A percentile compares a stretch with the other conserved stretches of the same genome.
These are phyloP conservation scores for Rhizodiscina lignyota DNA, from an alignment of 495 filamentous ascomycete species.

Conservation along the genomic window DNA sequence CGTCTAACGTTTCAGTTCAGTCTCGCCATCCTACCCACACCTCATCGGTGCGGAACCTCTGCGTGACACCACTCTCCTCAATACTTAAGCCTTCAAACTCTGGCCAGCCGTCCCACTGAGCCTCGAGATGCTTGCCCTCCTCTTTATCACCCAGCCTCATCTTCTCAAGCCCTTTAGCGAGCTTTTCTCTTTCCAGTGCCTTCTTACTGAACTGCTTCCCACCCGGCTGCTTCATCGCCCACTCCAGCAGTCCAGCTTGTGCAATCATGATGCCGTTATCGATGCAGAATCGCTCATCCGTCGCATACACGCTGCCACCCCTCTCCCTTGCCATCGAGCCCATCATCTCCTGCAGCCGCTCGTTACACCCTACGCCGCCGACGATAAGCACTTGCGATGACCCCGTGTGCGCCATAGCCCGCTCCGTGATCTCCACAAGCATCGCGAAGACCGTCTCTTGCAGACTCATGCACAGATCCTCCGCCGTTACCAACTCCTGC, in stretches of 20 bases:
- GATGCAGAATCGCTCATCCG: conserved; percentile 94
- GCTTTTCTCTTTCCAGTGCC: neutral
- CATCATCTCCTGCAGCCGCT: conserved; percentile 97
- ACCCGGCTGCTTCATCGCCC: neutral
- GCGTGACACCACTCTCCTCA: conserved; percentile 77
- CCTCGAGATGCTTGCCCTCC: no score
- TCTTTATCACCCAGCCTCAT: conserved; percentile 60
- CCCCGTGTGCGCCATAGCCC: conserved; percentile 95
- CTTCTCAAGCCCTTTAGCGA: no score
- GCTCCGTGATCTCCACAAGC: conserved; percentile 96
- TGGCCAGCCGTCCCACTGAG: no score
- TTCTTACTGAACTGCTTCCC: neutral
- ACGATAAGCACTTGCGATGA: conserved; percentile 84
- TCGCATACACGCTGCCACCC: conserved; percentile 81
- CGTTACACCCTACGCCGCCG: conserved; percentile 96
- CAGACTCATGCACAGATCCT: conserved; percentile 81
- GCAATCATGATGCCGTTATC: conserved; percentile 99
- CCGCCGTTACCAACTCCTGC: conserved; percentile 56
- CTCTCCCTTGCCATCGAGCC: conserved; percentile 82
- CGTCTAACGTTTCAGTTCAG: no score
- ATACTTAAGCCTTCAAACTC: no score
- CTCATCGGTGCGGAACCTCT: conserved; percentile 89
- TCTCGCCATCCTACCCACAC: conserved; percentile 85
- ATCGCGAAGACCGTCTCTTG: conserved; percentile 94
- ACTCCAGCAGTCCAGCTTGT: conserved; percentile 81